These are phyloP conservation scores for Dactylella cylindrospora DNA, from an alignment of 2,329 filamentous ascomycete species.

Conservation along the genomic window DNA sequence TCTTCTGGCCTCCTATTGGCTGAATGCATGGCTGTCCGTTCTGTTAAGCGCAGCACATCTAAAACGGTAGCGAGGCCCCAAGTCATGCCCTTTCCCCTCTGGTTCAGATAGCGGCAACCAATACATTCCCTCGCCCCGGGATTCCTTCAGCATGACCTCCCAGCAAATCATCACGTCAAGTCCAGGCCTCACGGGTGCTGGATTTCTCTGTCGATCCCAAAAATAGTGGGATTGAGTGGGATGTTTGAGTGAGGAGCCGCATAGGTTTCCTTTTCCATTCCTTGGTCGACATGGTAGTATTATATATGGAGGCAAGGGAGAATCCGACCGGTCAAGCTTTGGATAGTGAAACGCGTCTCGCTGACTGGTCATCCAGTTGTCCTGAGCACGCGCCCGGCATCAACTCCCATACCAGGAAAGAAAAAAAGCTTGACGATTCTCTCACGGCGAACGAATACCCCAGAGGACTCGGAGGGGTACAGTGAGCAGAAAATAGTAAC, in stretches of 20 bases:
- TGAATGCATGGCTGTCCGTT: too few relatives aligned
- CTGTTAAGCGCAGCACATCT: constrained; percentile 31
- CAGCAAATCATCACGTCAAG: constrained; percentile 36
- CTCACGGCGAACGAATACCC: too few relatives aligned
- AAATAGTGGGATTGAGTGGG: constrained; percentile 24
- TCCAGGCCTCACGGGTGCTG: constrained; percentile 20
- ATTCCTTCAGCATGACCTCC: constrained; percentile 12
- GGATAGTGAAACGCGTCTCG: constrained; percentile 38
- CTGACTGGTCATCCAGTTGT: constrained; percentile 28
- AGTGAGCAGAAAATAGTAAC: too few relatives aligned
- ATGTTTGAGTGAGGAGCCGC: constrained; percentile 16
- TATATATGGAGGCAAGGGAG: too few relatives aligned
- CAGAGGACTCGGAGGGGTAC: too few relatives aligned
- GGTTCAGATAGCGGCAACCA: constrained; percentile 42
- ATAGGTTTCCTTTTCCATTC: too few relatives aligned
- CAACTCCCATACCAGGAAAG: too few relatives aligned
- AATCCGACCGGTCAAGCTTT: constrained; percentile 8
- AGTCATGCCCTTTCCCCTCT: too few relatives aligned
- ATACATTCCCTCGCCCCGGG: constrained; percentile 40
- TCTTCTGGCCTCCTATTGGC: constrained; percentile 31
- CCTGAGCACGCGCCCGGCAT: constrained; percentile 38
- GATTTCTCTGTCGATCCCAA: constrained; percentile 19
- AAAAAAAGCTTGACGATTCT: too few relatives aligned
- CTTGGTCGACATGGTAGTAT: too few relatives aligned
- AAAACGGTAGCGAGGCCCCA: constrained; percentile 12